Percentiles rank a stretch among this genome's conserved stretches.
These are phyloP conservation scores for Eutrema japonicum DNA, from an alignment of 345 rosid genomes.

Conservation along the genomic window DNA sequence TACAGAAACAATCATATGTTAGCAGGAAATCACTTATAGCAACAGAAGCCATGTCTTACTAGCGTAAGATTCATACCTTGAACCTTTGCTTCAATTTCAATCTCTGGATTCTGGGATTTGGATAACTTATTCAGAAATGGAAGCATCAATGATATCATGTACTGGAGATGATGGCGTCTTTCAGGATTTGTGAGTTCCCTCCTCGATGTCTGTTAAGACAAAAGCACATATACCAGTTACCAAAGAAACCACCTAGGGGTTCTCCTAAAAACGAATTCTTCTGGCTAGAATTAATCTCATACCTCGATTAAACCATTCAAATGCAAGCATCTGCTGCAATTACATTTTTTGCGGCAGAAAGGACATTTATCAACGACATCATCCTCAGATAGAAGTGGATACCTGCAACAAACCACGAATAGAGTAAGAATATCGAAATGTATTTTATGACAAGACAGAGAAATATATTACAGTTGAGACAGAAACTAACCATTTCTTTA, in stretches of 20 bases:
- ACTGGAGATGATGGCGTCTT: slow-evolving; percentile 57
- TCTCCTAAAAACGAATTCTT: background rate
- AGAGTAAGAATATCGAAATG: background rate
- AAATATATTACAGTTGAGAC: background rate
- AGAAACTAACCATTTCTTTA: slow-evolving; percentile 61
- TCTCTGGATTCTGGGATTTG: slow-evolving; percentile 61
- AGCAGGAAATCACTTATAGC: slow-evolving; percentile 22
- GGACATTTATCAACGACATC: slow-evolving; percentile 69
- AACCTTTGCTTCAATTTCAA: slow-evolving; percentile 59
- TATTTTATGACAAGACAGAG: background rate
- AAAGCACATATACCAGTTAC: slow-evolving; percentile 14
- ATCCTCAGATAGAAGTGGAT: slow-evolving; percentile 62
- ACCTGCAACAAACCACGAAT: slow-evolving; percentile 53
- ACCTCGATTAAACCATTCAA: slow-evolving; percentile 67
- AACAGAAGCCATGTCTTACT: slow-evolving; percentile 9
- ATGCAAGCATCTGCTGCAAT: slow-evolving; percentile 80
- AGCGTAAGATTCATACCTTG: slow-evolving; percentile 48
- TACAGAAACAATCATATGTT: slow-evolving; percentile 30
- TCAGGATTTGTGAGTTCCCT: slow-evolving; percentile 48
- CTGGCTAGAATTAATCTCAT: background rate
- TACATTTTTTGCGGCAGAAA: slow-evolving; percentile 75
- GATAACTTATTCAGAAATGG: slow-evolving; percentile 63
- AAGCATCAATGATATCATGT: slow-evolving; percentile 57
- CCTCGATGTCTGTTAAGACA: slow-evolving; percentile 59
- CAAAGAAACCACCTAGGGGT: background rate